A percentile compares a stretch with the other conserved stretches of the same genome.
Evolutionary conservation across 768 basidiomycete species (phyloP).

Genomic region (Basidioascus undulatus): DNA sequence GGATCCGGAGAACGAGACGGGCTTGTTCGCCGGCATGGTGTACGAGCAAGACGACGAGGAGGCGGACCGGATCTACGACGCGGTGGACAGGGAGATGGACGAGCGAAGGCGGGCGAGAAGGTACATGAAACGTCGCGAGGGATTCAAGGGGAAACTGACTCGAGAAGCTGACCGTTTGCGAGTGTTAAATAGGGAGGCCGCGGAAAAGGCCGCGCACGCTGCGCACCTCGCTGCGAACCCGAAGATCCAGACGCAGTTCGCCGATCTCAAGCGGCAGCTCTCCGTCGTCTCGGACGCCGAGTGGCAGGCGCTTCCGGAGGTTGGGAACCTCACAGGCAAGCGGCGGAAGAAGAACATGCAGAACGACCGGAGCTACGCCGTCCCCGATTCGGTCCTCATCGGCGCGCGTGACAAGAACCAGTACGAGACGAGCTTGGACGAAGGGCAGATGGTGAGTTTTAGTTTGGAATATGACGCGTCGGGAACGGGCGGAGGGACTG

Average conservation of each 20-base stretch:
- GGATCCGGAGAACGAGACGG: conserved; percentile 93
- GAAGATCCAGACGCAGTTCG: conserved; percentile 86
- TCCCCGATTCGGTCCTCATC: conserved; percentile 79
- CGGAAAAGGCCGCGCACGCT: conserved; percentile 45
- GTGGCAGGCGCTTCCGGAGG: conserved; percentile 84
- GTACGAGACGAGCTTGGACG: conserved; percentile 53
- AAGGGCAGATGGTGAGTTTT: conserved; percentile 45
- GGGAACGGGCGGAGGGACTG: too few relatives aligned
- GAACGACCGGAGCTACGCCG: conserved; percentile 54
- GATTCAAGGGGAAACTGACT: conserved; percentile 18
- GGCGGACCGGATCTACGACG: conserved; percentile 81
- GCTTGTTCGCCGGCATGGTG: conserved; percentile 66
- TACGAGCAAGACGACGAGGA: conserved; percentile 97
- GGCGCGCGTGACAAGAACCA: conserved; percentile 53
- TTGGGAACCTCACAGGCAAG: conserved; percentile 81
- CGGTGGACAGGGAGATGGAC: conserved; percentile 81
- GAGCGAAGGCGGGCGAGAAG: conserved; percentile 50
- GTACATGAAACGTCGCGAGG: too few relatives aligned
- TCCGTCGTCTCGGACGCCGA: conserved; percentile 66
- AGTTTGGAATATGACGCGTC: too few relatives aligned
- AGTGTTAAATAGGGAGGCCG: conserved; percentile 32
- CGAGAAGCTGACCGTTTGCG: not conserved
- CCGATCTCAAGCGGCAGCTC: conserved; percentile 78
- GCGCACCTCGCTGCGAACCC: conserved; percentile 68
- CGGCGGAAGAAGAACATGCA: conserved; percentile 48